Evolutionary conservation across 139 green algal species (phyloP), one percentile per base, ranked within the genome.

Genomic region (Zygnema circumcarinatum): DNA sequence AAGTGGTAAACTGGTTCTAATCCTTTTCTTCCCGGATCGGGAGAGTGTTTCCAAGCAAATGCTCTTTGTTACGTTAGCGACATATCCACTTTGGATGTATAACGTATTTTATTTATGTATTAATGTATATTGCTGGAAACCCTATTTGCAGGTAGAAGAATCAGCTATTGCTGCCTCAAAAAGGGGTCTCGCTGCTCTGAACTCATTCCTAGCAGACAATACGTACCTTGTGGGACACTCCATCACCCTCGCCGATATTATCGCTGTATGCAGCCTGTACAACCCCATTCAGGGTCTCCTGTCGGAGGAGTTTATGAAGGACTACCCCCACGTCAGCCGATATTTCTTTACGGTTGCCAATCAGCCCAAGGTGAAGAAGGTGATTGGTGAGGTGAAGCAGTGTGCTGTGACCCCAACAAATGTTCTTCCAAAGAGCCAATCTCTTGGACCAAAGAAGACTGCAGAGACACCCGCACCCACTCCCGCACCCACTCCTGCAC

Each of bases 161-260:
- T 38, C 47, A 25, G 52, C 87, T 20, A 91, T 90, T 0, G 81
- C 76, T 2, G 87, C 84, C 11, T 53, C 93, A 21, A 91, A 92
- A 53, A 87, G 88, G 35, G 76, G 39, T 11, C 79, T 95, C 33
- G 74, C 31, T 7, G 78, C 88, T 29, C 83, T 95, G 47, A 88
- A 95, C 40, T 41, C 33, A 0, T 76, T 94, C 78, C 86, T 95
- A 31, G 29, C 40, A 2, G 68, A 56, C n/a, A 79, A 91, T 78
- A 95, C 93, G 21, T 95, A 89, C 89, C 88, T 95, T 2, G 91
- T 94, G 0, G 92, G 90, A 40, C 54, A 95, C 36, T 33, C 29
- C 2, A 86, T 94, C 41, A 95, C 93, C 0, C 87, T 95, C 35
- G 93, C 93, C 36, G 93, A 95, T 89, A 95, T 95, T 79, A 83